A percentile compares a stretch with the other conserved stretches of the same genome.
These are phyloP conservation scores for Irpex sp. DNA, from an alignment of 1,284 basidiomycete species.

Conservation along the genomic window DNA sequence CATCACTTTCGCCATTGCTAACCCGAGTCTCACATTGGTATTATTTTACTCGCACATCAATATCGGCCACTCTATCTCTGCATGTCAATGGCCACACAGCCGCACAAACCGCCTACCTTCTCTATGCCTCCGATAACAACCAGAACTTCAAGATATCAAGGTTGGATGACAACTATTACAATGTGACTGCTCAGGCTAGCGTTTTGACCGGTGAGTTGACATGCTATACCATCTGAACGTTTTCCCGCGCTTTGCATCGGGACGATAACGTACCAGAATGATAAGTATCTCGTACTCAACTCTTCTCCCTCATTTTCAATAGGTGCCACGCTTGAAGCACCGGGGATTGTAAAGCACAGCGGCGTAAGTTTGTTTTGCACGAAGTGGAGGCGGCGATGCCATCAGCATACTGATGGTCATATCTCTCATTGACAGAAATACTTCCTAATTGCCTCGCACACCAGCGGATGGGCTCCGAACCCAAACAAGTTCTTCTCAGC, in stretches of 20 bases:
- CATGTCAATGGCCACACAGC: slow-evolving; percentile 5
- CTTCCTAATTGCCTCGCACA: slow-evolving; percentile 60
- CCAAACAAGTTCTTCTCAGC: slow-evolving; percentile 59
- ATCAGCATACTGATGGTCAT: background rate
- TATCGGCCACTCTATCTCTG: background rate
- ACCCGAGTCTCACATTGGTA: background rate
- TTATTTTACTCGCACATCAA: background rate
- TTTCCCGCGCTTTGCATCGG: background rate
- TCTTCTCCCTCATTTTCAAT: background rate
- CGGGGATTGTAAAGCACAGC: slow-evolving; percentile 57
- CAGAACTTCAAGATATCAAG: slow-evolving; percentile 65
- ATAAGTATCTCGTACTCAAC: background rate
- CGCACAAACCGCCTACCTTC: slow-evolving; percentile 44
- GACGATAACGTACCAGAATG: background rate
- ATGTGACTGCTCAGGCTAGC: slow-evolving; percentile 45
- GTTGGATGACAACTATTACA: slow-evolving; percentile 56
- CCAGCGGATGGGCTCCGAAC: slow-evolving; percentile 57
- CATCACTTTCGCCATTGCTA: background rate
- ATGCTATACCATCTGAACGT: background rate
- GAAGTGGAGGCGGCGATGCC: background rate
- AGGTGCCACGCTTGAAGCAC: slow-evolving; percentile 59
- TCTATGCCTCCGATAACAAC: slow-evolving; percentile 67
- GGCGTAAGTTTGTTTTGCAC: slow-evolving; percentile 32
- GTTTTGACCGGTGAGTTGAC: slow-evolving; percentile 37
- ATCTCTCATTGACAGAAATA: slow-evolving; percentile 38